Conservation (phyloP, 148 eudicot species). For the Silene conica region DNA sequence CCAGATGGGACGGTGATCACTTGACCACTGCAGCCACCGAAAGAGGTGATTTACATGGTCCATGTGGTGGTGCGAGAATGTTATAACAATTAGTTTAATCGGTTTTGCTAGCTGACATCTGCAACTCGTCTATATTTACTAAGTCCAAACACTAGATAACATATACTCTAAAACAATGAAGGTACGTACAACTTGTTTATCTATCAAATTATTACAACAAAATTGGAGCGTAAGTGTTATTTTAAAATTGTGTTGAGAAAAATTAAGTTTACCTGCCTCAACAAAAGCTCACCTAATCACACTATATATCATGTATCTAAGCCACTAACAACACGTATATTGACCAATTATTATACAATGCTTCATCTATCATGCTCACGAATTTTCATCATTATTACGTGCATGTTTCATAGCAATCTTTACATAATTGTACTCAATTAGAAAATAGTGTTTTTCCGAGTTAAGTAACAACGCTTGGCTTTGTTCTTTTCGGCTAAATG, state of each 20-base stretch:
- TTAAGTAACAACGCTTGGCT: no score
- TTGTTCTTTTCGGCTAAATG: no score
- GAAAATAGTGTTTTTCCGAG: background rate
- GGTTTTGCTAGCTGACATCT: no score
- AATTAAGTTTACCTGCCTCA: constrained; percentile 28
- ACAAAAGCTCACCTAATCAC: constrained; percentile 41
- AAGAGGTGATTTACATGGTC: no score
- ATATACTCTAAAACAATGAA: constrained; percentile 21
- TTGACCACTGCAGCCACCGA: no score
- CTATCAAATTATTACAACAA: background rate
- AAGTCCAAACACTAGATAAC: constrained; percentile 30
- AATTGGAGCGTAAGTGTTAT: background rate
- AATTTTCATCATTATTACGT: constrained; percentile 22
- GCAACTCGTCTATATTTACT: no score
- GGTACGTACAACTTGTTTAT: background rate
- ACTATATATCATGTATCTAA: constrained; percentile 3
- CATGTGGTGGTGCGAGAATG: no score
- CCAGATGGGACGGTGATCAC: no score
- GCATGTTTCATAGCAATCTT: constrained; percentile 20
- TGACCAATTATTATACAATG: constrained; percentile 14
- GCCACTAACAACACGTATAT: background rate
- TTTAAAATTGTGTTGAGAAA: background rate
- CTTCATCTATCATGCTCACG: background rate
- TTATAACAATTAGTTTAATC: no score
- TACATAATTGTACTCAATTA: background rate